Conservation (phyloP, 192 early-diverging fungal genomes). For the Entophlyctis helioformis region DNA sequence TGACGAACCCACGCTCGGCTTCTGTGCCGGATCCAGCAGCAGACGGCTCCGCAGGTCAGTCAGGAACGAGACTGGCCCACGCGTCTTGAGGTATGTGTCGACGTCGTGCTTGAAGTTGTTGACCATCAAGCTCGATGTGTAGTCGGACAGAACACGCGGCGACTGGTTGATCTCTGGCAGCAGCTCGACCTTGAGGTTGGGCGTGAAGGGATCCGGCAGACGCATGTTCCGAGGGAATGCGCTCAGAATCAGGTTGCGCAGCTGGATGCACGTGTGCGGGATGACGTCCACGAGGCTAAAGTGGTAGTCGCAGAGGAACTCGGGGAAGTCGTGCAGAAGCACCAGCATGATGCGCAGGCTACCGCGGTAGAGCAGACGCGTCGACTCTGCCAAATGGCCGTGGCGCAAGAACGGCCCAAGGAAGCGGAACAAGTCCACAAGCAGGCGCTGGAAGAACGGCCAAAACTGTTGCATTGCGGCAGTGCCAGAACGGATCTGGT, state of each 20-base stretch:
- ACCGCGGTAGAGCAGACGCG: conserved; percentile 78
- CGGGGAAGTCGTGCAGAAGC: conserved; percentile 92
- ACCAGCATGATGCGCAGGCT: conserved; percentile 84
- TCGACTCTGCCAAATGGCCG: conserved; percentile 58
- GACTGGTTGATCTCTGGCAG: conserved; percentile 79
- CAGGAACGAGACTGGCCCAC: conserved; percentile 48
- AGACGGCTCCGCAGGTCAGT: conserved; percentile 40
- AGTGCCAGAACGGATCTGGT: no score
- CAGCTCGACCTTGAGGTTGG: conserved; percentile 83
- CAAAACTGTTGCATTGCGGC: conserved; percentile 52
- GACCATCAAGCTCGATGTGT: conserved; percentile 43
- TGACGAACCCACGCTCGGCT: no score
- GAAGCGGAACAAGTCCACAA: conserved; percentile 78
- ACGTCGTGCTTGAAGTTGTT: conserved; percentile 60
- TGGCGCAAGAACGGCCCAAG: conserved; percentile 70
- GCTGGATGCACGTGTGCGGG: conserved; percentile 80
- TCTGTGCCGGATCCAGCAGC: conserved; percentile 23
- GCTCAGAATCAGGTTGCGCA: conserved; percentile 92
- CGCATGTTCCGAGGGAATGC: conserved; percentile 92
- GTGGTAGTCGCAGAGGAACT: conserved; percentile 89
- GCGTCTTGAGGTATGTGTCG: conserved; percentile 56
- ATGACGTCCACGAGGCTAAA: conserved; percentile 87
- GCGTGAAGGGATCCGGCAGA: conserved; percentile 92
- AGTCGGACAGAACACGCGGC: conserved; percentile 81
- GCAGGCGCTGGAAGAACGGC: conserved; percentile 71